A percentile compares a stretch with the other conserved stretches of the same genome.
Evolutionary conservation across 306 rosid species (phyloP).

Genomic region (Pyrus betulifolia): DNA sequence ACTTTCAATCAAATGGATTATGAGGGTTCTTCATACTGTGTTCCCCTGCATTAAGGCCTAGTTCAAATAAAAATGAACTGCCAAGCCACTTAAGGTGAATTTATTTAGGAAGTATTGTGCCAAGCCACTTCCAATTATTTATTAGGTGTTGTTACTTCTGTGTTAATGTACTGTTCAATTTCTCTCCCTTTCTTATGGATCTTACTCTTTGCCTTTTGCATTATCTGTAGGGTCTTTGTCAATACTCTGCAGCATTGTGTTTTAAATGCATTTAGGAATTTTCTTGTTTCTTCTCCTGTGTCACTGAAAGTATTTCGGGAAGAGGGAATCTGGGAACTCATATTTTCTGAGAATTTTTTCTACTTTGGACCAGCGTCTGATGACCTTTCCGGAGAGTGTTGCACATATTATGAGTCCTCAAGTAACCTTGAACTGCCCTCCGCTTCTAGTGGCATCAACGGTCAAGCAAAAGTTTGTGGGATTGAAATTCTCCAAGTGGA

Average conservation of each 20-base stretch:
- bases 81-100: slow-evolving; percentile 72
- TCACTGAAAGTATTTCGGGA: slow-evolving; percentile 58
- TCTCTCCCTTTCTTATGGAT: slow-evolving; percentile 11
- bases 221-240: slow-evolving; percentile 63
- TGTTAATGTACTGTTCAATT: slow-evolving; percentile 5
- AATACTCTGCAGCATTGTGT: slow-evolving; percentile 56
- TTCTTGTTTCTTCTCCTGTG: slow-evolving; percentile 60
- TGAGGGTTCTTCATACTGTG: slow-evolving; percentile 64
- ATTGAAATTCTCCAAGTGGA: slow-evolving; percentile 62
- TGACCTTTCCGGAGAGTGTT: slow-evolving; percentile 33
- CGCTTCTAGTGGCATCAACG: slow-evolving; percentile 31
- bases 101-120: slow-evolving; percentile 10
- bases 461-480: slow-evolving; percentile 37
- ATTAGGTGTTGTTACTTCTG: not conserved
- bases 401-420: slow-evolving; percentile 20
- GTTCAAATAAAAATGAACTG: slow-evolving; percentile 64
- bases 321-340: slow-evolving; percentile 91
- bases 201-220: not conserved
- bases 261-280: slow-evolving; percentile 58
- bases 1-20: slow-evolving; percentile 72
- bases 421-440: slow-evolving; percentile 37
- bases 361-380: slow-evolving; percentile 55
- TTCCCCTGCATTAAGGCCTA: slow-evolving; percentile 91
- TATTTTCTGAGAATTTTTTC: slow-evolving; percentile 85
- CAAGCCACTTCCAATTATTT: not conserved